phyloP scores from a whole-genome alignment of 2,329 filamentous ascomycete species.

The Aspergillus pseudoterreus region DNA sequence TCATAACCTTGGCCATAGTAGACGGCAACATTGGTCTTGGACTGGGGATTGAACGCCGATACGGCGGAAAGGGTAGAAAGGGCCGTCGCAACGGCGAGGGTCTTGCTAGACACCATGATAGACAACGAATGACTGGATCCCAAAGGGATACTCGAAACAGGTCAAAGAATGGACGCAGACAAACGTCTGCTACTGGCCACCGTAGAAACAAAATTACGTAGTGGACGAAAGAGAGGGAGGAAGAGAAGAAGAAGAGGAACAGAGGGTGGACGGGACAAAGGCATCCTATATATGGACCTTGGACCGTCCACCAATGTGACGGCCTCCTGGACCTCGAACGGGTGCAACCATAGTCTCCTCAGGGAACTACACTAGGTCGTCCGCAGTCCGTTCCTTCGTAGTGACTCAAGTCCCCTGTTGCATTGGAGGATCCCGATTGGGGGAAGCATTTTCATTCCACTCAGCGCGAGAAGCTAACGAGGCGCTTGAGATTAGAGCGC shows the following conservation, averaged over 20 bases:
- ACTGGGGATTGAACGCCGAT: constrained; percentile 39
- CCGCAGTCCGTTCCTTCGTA: too few relatives aligned
- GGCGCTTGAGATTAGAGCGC: constrained; percentile 2
- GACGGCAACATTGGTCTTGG: constrained; percentile 49
- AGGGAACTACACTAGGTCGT: too few relatives aligned
- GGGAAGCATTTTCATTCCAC: constrained; percentile 11
- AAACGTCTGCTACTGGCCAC: constrained; percentile 27
- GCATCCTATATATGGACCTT: constrained; percentile 5
- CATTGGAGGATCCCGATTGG: not conserved
- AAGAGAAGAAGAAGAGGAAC: constrained; percentile 1
- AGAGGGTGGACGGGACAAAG: constrained; percentile 1
- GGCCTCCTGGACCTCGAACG: not conserved
- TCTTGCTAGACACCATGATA: constrained; percentile 35
- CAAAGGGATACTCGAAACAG: constrained; percentile 23
- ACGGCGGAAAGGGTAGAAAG: constrained; percentile 29
- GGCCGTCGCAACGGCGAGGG: constrained; percentile 34
- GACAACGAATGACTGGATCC: constrained; percentile 22
- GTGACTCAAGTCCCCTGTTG: not conserved
- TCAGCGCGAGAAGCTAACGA: constrained; percentile 19
- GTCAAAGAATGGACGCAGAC: constrained; percentile 57
- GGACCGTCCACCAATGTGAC: not conserved
- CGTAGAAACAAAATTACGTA: constrained; percentile 12
- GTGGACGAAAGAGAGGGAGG: constrained; percentile 11
- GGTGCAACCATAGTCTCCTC: not conserved
- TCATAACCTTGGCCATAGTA: constrained; percentile 55